phyloP scores from a whole-genome alignment of 495 filamentous ascomycete genomes.

The Tuber aestivum region DNA sequence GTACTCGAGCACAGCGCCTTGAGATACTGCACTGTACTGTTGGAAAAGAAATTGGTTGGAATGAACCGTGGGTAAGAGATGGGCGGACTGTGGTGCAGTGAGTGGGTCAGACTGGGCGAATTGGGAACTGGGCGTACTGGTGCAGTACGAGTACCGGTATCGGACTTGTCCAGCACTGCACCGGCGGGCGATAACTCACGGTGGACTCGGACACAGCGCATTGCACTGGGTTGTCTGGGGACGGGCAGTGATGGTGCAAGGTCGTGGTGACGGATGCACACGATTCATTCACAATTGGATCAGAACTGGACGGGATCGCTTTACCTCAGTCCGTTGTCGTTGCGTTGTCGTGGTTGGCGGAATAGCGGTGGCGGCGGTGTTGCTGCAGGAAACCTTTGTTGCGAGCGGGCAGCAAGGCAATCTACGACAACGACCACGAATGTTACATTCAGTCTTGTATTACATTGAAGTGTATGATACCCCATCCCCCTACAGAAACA shows the following conservation, averaged over 20 bases:
- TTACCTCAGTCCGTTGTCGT: neutral
- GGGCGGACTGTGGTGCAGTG: neutral
- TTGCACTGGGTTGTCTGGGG: neutral
- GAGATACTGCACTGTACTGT: neutral
- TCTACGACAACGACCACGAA: neutral
- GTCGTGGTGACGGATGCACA: neutral
- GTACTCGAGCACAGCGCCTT: neutral
- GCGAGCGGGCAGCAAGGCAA: neutral
- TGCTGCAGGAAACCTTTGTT: neutral
- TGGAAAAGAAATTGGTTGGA: neutral
- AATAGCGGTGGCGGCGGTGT: neutral
- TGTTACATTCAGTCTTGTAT: conserved; percentile 1
- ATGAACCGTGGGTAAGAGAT: neutral
- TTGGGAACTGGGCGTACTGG: neutral
- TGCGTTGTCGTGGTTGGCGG: neutral
- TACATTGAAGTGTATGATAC: neutral
- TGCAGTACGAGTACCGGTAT: too few relatives aligned
- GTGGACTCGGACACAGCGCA: neutral
- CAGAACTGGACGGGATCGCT: neutral
- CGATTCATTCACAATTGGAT: neutral
- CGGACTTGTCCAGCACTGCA: too few relatives aligned
- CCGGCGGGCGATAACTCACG: neutral
- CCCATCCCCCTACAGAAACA: neutral
- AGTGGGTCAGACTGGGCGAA: neutral
- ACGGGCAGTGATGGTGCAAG: neutral